Base-by-base conservation (phyloP, 192 early-diverging fungal species). In the Backusella australiensis region DNA sequence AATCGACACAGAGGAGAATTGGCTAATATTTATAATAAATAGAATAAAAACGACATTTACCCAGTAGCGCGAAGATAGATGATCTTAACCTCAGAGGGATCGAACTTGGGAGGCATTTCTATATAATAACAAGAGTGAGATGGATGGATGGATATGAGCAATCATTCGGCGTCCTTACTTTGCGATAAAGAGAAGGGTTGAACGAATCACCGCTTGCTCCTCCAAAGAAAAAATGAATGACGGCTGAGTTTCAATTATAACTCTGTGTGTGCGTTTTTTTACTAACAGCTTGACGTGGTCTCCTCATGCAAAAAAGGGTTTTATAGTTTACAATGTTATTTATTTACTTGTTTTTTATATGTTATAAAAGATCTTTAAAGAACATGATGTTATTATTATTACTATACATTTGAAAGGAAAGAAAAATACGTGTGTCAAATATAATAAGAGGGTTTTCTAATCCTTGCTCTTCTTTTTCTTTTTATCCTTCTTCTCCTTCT, bases 31-130 rank as follows among this genome's bases (percentile, higher is more conserved):
- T 32, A 32, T 32, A 67, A 49, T 42, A 32, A 53, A 6, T 35
- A 49, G 66, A 36, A 34, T 2, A 32, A 32, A 32, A 32, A 32
- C 32, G 2, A 32, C 32, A 34, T 14, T 52, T 80, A 80, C 79
- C 97, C 98, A 82, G 96, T 97, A 80, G 96, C 91, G 80, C 98
- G 91, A 86, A 99, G 93, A 88, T 95, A 93, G 86, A 99, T 90
- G 75, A 88, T 86, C 81, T 89, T 90, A 81, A 95, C 86, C 83
- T 90, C 92, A 82, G 78, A 85, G 77, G 95, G 91, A 86, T 96
- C 95, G 85, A 94, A 88, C 91, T 96, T 95, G 83, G 94, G 95
- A 80, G 95, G 95, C 80, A 81, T 81, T 36, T 73, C 41, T 52
- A 63, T 74, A 65, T n/a, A 26, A 65, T 65, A 35, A 38, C 5